Evolutionary conservation across 2,329 filamentous ascomycete species (phyloP).

Genomic region (Xylaria polymorpha): DNA sequence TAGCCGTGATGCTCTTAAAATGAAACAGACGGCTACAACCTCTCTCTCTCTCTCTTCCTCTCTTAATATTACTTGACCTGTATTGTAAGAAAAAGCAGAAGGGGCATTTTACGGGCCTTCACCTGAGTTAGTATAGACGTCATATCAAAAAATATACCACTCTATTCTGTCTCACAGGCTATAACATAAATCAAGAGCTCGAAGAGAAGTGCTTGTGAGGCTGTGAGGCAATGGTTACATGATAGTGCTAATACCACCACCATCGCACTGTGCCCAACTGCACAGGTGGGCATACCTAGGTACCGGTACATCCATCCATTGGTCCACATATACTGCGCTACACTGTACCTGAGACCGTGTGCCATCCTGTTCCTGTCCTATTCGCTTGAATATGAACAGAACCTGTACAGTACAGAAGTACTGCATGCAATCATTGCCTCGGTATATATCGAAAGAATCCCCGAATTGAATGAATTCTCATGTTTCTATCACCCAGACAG

Average conservation of each 20-base stretch:
- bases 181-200: no score
- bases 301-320: slow-evolving; percentile 2
- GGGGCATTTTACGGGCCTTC: background rate
- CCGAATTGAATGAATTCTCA: no score
- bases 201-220: no score
- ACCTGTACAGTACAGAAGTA: no score
- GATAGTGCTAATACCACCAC: background rate
- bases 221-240: no score
- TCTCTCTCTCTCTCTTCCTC: slow-evolving; percentile 1
- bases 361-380: no score
- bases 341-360: background rate
- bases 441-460: no score
- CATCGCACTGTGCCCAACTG: background rate
- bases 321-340: background rate
- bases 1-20: background rate
- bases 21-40: background rate
- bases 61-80: background rate
- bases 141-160: background rate
- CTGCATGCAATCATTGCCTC: no score
- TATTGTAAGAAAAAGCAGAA: background rate
- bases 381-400: no score
- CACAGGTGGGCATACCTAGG: no score
- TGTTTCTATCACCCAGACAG: no score
- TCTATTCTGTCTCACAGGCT: background rate
- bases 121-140: background rate